Base-by-base conservation (phyloP, 345 rosid species). In the Brassica rapa region DNA sequence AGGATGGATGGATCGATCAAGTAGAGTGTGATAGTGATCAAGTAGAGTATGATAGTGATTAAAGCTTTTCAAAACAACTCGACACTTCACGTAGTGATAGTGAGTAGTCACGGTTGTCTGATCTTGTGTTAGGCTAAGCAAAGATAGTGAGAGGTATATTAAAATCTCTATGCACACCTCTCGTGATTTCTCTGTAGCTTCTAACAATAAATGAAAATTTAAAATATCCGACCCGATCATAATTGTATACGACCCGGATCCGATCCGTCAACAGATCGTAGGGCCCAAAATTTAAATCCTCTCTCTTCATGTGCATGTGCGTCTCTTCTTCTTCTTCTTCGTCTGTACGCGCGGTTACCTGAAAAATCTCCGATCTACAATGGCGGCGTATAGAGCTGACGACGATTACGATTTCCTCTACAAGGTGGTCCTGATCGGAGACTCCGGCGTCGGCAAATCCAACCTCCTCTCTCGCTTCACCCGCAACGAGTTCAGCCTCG, bases 331-430 rank as follows among this genome's bases (percentile, higher is more conserved):
- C 6, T 32, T 32, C 30, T 19, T 61, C 49, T 41, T n/a, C 32
- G 62, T 23, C 62, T 39, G 35, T 39, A 75, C 66, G 66, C 64
- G 57, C 35, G 49, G 43, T 46, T 9, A 19, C 57, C 24, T 63
- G 33, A 71, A 64, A 55, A 55, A 55, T 65, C 67, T 64, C 37
- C 19, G 53, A 70, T 70, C 57, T 6, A 41, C 72, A 62, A 89
- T 90, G 86, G 90, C 89, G 64, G 87, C 88, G 39, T 91, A 89
- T 79, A 84, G 89, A 87, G 89, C 89, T 14, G 97, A 89, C n/a
- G 97, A 91, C 49, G 94, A 89, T 78, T 91, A 91, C 88, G 97
- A 91, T 82, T 87, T 88, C 82, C 83, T 91, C 16, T 91, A 88
- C 86, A 91, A 91, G 82, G 86, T 88, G 53, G 93, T 91, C 5